Evolutionary conservation across 2,329 filamentous ascomycete species (phyloP).

Genomic region (Lecanicillium sp.): DNA sequence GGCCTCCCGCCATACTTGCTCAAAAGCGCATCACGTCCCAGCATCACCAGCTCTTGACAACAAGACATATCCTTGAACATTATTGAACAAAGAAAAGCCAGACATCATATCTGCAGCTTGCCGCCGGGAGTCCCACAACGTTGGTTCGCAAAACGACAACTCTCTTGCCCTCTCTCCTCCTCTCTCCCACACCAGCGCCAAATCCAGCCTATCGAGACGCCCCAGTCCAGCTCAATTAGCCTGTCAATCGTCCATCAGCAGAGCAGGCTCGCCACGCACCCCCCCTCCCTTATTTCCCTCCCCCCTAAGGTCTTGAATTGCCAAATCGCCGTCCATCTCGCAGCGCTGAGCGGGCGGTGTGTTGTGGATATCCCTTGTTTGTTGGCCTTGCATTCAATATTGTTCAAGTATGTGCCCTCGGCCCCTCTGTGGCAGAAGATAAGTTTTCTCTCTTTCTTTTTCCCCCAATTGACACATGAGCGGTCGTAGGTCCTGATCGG

Average conservation of each 20-base stretch:
- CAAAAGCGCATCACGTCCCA: too few relatives aligned
- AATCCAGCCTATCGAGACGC: background rate
- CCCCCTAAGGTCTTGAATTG: background rate
- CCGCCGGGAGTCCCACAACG: background rate
- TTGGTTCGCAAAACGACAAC: background rate
- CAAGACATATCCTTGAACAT: background rate
- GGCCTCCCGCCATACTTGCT: too few relatives aligned
- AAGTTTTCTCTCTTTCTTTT: too few relatives aligned
- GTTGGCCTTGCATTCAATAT: conserved; percentile 7
- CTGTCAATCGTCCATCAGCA: too few relatives aligned
- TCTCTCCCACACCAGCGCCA: background rate
- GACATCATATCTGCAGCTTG: background rate
- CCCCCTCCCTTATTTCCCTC: background rate
- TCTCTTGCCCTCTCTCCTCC: too few relatives aligned
- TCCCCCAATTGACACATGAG: background rate
- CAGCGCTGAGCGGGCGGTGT: conserved; percentile 6
- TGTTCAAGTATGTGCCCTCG: background rate
- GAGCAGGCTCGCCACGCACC: too few relatives aligned
- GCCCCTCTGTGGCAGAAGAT: too few relatives aligned
- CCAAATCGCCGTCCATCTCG: background rate
- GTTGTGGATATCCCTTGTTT: conserved; percentile 9
- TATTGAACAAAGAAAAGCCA: background rate
- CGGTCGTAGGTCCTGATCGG: too few relatives aligned
- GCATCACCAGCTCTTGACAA: background rate
- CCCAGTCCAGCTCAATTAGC: too few relatives aligned